phyloP scores from a whole-genome alignment of 176 grass and related monocot species.

The Carex scoparia region DNA sequence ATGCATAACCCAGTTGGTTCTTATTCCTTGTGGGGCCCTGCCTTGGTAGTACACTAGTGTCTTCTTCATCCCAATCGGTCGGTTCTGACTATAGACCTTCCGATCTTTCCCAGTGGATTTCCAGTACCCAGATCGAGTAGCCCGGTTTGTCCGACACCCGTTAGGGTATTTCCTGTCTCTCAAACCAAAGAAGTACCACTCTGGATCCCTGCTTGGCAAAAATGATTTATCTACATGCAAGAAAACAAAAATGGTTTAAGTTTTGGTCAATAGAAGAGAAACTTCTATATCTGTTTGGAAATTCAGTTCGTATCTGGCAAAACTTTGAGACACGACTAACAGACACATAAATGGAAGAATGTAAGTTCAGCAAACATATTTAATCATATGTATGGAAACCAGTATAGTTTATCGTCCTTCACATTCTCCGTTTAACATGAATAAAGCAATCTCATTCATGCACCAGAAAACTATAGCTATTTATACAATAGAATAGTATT shows the following conservation, averaged over 20 bases:
- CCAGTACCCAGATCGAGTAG: constrained; percentile 87
- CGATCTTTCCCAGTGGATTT: constrained; percentile 96
- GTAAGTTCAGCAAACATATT: not conserved
- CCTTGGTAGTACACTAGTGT: constrained; percentile 90
- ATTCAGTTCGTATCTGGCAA: not conserved
- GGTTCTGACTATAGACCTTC: constrained; percentile 57
- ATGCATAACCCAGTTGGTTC: constrained; percentile 95
- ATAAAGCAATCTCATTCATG: not conserved
- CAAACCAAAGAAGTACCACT: constrained; percentile 97
- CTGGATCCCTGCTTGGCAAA: constrained; percentile 80
- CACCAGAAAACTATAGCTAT: not conserved
- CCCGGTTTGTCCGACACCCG: constrained; percentile 83
- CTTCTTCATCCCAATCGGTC: constrained; percentile 97
- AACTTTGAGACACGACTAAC: not conserved
- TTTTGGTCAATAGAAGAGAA: not conserved
- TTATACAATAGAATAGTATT: not conserved
- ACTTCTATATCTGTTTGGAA: not conserved
- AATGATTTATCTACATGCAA: constrained; percentile 81
- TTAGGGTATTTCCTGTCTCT: constrained; percentile 90
- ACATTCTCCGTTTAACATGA: not conserved
- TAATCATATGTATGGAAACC: not conserved
- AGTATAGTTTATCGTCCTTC: not conserved
- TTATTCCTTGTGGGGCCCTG: constrained; percentile 79
- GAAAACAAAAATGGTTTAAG: constrained; percentile 14
- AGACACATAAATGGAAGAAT: not conserved